Evolutionary conservation across 1,139 yeast genomes (phyloP).

Genomic region (Lodderomyces pseudojiufengensis): DNA sequence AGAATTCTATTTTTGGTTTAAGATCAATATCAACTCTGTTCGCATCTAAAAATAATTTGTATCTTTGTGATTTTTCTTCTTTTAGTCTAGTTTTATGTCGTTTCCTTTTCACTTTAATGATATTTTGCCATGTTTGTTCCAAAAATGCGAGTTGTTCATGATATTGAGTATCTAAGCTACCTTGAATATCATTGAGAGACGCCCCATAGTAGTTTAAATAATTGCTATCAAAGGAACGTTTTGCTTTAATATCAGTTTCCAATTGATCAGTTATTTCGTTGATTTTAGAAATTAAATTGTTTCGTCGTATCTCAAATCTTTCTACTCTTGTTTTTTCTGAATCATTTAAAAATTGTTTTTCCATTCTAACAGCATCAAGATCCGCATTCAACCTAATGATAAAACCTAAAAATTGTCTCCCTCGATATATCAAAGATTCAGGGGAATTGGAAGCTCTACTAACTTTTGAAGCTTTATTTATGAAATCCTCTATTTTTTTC

Average conservation of each 20-base stretch:
- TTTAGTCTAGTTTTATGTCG: constrained; percentile 1
- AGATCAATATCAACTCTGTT: constrained; percentile 16
- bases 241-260: constrained; percentile 18
- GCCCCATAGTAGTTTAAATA: not conserved
- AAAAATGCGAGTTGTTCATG: constrained; percentile 2
- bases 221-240: not conserved
- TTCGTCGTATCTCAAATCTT: constrained; percentile 17
- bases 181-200: not conserved
- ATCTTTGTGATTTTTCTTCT: constrained; percentile 4
- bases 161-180: not conserved
- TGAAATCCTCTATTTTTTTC: constrained; percentile 35
- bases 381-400: not conserved
- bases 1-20: constrained; percentile 16
- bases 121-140: not conserved
- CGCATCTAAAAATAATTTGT: constrained; percentile 9
- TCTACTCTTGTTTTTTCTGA: not conserved
- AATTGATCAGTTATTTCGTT: constrained; percentile 32
- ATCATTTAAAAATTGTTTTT: not conserved
- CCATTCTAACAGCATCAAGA: constrained; percentile 7
- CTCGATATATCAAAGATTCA: not conserved
- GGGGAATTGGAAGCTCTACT: constrained; percentile 1
- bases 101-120: constrained; percentile 1
- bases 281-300: constrained; percentile 28
- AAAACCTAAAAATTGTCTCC: not conserved
- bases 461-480: constrained; percentile 36